Conservation (phyloP, 139 green algal genomes). For the Ettlia oleoabundans region DNA sequence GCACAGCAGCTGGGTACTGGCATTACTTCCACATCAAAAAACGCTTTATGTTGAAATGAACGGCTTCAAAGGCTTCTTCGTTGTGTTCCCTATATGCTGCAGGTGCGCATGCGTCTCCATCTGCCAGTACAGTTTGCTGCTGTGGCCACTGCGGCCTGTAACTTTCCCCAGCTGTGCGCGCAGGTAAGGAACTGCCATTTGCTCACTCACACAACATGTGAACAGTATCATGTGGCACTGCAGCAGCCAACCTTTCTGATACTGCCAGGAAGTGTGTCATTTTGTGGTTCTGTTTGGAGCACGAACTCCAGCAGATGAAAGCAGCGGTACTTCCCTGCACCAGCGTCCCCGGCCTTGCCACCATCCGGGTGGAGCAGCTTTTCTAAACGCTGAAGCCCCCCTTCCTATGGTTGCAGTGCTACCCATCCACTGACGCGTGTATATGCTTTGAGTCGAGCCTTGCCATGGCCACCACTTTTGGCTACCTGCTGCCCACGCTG, state of each 20-base stretch:
- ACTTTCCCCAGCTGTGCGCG: slow-evolving; percentile 22
- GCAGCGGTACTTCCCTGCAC: too few relatives aligned
- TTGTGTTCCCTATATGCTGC: neutral
- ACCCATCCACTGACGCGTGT: neutral
- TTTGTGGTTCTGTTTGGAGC: neutral
- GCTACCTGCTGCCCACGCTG: slow-evolving; percentile 12
- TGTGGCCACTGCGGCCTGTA: neutral
- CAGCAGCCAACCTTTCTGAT: neutral
- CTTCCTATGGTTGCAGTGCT: slow-evolving; percentile 16
- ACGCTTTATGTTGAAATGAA: too few relatives aligned
- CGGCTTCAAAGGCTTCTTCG: too few relatives aligned
- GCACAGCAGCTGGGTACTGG: too few relatives aligned
- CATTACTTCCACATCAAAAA: neutral
- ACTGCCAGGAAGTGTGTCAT: neutral
- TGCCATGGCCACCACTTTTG: neutral
- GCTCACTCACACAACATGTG: too few relatives aligned
- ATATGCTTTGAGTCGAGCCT: neutral
- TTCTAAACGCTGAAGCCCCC: neutral
- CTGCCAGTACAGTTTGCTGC: slow-evolving; percentile 36
- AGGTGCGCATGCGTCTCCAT: slow-evolving; percentile 34
- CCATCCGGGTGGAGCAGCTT: neutral
- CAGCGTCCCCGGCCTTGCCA: neutral
- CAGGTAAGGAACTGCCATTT: neutral
- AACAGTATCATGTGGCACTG: too few relatives aligned
- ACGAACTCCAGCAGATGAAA: too few relatives aligned